Evolutionary conservation across 1,139 yeast species (phyloP), one percentile per base, ranked within the genome.

Genomic region (Candida sanyaensis): DNA sequence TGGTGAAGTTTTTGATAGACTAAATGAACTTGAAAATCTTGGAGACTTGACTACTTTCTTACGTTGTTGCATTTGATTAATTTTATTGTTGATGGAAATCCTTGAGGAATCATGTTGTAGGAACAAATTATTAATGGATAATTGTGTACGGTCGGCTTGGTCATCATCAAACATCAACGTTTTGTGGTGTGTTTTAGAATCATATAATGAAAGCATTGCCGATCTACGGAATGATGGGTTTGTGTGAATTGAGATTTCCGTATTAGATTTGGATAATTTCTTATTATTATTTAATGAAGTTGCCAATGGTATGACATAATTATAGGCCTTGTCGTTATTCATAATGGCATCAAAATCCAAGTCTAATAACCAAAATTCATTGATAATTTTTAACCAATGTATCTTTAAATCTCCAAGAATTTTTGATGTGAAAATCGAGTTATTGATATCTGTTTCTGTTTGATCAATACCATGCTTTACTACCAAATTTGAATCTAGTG

Each of bases 141-240:
- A 62, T 54, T 73, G 78, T 6, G 77, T 77, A 52, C 66, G 71
- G 52, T 71, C 75, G 31, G 63, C 63, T 45, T 50, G 53, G 49
- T 53, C 63, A 42, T 70, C 72, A 47, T 70, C 73, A 49, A 62
- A 61, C 2, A 72, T 65, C n/a, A 73, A 56, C 51, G 73, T 64
- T 60, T 72, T 65, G 57, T 69, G 67, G 58, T 68, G 68, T 33
- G 64, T 59, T 42, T 62, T 63, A 49, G 65, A 64, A 51, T 80
- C 84, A 54, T 79, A 75, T 50, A 81, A 65, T 5, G 82, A 77
- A 44, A 81, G 66, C 73, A 81, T 78, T 4, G 82, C 83, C 34
- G 82, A 78, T 47, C 85, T 68, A 58, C 85, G 69, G 54, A 70
- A 74, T 9, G 81, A 71, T 2, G 85, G 81, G 54, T 80, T 79